Conservation (phyloP, 2,329 filamentous ascomycete genomes). For the Claviceps arundinis region DNA sequence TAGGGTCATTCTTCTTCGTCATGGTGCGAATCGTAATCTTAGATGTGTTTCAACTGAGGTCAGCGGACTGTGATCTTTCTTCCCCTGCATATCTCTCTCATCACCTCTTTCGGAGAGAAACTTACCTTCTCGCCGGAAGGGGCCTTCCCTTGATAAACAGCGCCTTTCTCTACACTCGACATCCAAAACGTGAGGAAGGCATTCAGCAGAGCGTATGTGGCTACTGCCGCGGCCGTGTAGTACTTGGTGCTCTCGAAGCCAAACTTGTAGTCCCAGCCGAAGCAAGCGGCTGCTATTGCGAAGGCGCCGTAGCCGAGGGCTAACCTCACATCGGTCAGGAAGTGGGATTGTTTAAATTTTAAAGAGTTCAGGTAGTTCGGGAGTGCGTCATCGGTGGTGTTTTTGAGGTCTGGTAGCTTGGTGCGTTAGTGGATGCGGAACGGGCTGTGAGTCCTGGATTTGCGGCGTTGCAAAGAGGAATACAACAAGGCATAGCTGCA, state of each 20-base stretch:
- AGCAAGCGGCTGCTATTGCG: constrained; percentile 65
- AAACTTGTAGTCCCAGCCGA: constrained; percentile 81
- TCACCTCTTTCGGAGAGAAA: background rate
- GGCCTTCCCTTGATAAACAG: constrained; percentile 61
- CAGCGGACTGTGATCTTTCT: background rate
- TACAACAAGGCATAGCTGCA: background rate
- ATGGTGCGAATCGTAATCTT: constrained; percentile 62
- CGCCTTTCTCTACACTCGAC: constrained; percentile 65
- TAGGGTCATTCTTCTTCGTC: constrained; percentile 66
- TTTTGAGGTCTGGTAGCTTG: constrained; percentile 65
- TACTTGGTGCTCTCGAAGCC: constrained; percentile 79
- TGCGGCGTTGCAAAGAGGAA: background rate
- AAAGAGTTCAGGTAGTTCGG: constrained; percentile 86
- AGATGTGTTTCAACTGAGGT: constrained; percentile 3
- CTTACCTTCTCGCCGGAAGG: constrained; percentile 54
- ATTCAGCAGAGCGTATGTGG: constrained; percentile 68
- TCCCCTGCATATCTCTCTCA: background rate
- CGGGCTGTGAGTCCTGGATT: background rate
- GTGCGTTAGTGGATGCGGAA: background rate
- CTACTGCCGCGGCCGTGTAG: constrained; percentile 69
- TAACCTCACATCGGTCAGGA: constrained; percentile 69
- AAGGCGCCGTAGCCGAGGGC: constrained; percentile 74
- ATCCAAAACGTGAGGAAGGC: constrained; percentile 71
- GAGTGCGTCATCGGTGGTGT: constrained; percentile 89
- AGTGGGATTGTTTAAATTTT: constrained; percentile 71